Base-by-base conservation (phyloP, 495 filamentous ascomycete genomes). In the Penicillium atrosanguineum region DNA sequence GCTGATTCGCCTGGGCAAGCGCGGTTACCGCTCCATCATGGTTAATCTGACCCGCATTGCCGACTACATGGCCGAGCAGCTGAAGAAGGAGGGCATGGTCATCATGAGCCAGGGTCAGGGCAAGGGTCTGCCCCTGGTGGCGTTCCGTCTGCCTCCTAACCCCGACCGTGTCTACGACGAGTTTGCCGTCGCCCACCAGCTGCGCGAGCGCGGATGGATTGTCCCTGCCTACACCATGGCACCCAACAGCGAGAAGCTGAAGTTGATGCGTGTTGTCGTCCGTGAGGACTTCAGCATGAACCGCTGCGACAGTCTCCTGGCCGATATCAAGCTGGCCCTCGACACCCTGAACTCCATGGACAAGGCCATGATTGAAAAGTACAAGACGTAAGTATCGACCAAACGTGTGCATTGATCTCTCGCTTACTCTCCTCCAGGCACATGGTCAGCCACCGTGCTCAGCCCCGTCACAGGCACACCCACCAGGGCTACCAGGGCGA, bases 221-320 rank as follows among this genome's bases (percentile, higher is more conserved):
- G 87, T 96, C 0, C 91, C 91, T 0, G 91, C 91, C 0, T 96
- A 96, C 69, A 96, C 90, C 26, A 95, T 96, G 91, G 91, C 91
- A 12, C 91, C 91, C 14, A 75, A 94, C 59, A 87, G 86, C 44
- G 72, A 88, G 44, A 73, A 81, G 54, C 71, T 95, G 55, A 89
- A 93, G 80, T 79, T 96, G 77, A 86, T 96, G 78, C 84, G 91
- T 26, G 81, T 96, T 11, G 91, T 96, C 3, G 85, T 96, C 18
- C 82, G 91, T 41, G 91, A 95, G 71, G 91, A 95, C 69, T 96
- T 96, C 64, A 85, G 80, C 39, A 83, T 85, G 68, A 80, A 76
- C 56, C 80, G 90, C 37, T 91, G 87, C 63, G 88, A 95, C 63
- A 70, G 76, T 2, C 69, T 95, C 48, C 77, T 93, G 51, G 57